Base-by-base conservation (phyloP, 2,329 filamentous ascomycete genomes). In the Fusarium pseudograminearum region DNA sequence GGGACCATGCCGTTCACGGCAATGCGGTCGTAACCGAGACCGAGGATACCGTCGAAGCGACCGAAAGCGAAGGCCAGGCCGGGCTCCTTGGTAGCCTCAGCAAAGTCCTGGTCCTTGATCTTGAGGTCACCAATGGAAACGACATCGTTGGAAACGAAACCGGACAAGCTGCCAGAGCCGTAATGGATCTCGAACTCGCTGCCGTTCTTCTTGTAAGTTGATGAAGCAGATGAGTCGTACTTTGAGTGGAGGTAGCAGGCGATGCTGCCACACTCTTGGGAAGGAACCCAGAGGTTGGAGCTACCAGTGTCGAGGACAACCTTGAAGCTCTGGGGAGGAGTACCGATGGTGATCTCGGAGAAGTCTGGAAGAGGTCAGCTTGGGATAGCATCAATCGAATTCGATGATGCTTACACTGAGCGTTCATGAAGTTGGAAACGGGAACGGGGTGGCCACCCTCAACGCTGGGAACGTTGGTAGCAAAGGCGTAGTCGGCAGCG, bases 281-380 rank as follows among this genome's bases (percentile, higher is more conserved):
- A 97, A 40, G 97, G 97, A 65, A 99, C 94, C 97, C 97, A 99
- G 70, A 99, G 89, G 86, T 99, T 99, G 80, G 96, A 98, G 87
- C 94, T 98, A 76, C 96, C 96, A 30, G 96, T 99, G 82, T 99
- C 96, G 71, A 99, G 91, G 71, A 99, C 92, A 73, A 99, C 97
- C 89, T 99, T 99, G 90, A 99, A 99, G 74, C 84, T 87, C 85
- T 99, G 96, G 34, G 96, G 91, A 72, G 96, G 96, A 50, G 91
- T 95, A 71, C 96, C 96, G 80, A 99, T 89, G 74, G 89, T 88
- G 80, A 99, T 98, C 82, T 98, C 94, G 74, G 95, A 97, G 89
- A 97, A 99, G 87, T 99, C 94, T 97, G 66, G 14, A 11, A n/a
- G 10, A 7, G 26, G 66, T 77, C 45, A 78, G 73, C 28, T 5